These are phyloP conservation scores for Alternaria postmessia DNA, from an alignment of 2,329 filamentous ascomycete species.

Conservation along the genomic window DNA sequence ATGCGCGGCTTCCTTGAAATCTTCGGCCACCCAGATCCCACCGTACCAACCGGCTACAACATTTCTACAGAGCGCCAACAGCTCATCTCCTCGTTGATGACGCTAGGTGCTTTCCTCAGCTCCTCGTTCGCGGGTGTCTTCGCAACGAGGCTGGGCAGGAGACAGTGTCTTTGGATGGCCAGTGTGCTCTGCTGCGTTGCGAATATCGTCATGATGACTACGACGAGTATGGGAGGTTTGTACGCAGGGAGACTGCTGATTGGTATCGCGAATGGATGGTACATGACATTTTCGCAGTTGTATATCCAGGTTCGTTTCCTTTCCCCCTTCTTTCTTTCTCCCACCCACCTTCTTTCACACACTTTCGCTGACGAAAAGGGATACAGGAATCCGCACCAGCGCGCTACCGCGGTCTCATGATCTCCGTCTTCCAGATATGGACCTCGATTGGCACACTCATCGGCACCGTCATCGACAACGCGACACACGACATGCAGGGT, in stretches of 20 bases:
- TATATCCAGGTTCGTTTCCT: conserved; percentile 54
- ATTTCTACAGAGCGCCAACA: conserved; percentile 53
- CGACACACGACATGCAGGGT: conserved; percentile 40
- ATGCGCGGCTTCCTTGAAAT: conserved; percentile 60
- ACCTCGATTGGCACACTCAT: conserved; percentile 55
- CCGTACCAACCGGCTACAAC: conserved; percentile 54
- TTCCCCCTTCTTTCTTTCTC: no score
- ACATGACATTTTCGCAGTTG: conserved; percentile 64
- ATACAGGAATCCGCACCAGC: conserved; percentile 57
- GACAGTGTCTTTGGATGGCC: conserved; percentile 57
- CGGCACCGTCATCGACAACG: conserved; percentile 63
- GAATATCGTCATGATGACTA: conserved; percentile 63
- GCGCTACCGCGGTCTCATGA: conserved; percentile 59
- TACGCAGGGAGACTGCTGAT: conserved; percentile 65
- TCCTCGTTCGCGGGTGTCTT: conserved; percentile 50
- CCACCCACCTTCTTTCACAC: not conserved
- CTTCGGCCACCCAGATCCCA: conserved; percentile 43
- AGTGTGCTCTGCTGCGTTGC: conserved; percentile 59
- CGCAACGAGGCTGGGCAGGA: conserved; percentile 52
- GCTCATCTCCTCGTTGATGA: conserved; percentile 58
- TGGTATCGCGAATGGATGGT: conserved; percentile 60
- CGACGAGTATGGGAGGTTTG: conserved; percentile 60
- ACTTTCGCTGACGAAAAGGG: no score
- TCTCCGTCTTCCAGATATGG: conserved; percentile 60
- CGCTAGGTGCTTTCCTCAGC: conserved; percentile 55